Evolutionary conservation across 495 filamentous ascomycete species (phyloP), one percentile per base, ranked within the genome.

Genomic region (Daldinia decipiens): DNA sequence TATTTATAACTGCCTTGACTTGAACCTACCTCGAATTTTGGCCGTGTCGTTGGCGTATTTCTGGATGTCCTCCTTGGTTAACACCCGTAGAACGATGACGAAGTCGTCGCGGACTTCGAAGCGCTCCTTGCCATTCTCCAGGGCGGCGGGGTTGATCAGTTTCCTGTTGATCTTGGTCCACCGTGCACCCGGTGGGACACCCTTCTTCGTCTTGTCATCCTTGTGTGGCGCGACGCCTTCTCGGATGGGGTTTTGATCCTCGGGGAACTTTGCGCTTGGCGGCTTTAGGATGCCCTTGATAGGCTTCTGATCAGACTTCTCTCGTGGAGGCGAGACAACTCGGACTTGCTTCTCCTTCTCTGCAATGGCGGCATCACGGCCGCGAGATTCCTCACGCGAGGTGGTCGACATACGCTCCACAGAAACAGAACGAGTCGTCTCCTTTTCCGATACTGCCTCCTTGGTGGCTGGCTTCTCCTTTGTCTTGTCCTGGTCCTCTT

Each of bases 141-240:
- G 81, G 0, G 93, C 92, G 61, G 89, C 90, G 0, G 93, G 92
- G 71, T 93, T 97, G 71, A 97, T 93, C 59, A 95, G 83, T 58
- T 89, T 86, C 29, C 93, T 87, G 77, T 89, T 91, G 74, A 97
- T 92, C 83, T 94, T 97, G 40, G 93, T 97, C 93, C 93, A 97
- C 50, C 92, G 85, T 4, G 93, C 93, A 36, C 89, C 90, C 0
- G 88, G 82, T 5, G 93, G 93, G 59, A 95, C 92, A 24, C 89
- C 88, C 51, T 81, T 80, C 71, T 84, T 85, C 67, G 89, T 83
- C 79, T 92, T 91, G 54, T 91, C 89, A 58, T 94, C 92, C 78
- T 95, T 95, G 74, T 94, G 85, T 15, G 93, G 93, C 4, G 92
- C 92, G 13, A 95, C 93, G n/a, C 93, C 93, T 74, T 96, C 93